A percentile compares a stretch with the other conserved stretches of the same genome.
Conservation (phyloP, 305 asterid genomes). For the Andrographis paniculata region DNA sequence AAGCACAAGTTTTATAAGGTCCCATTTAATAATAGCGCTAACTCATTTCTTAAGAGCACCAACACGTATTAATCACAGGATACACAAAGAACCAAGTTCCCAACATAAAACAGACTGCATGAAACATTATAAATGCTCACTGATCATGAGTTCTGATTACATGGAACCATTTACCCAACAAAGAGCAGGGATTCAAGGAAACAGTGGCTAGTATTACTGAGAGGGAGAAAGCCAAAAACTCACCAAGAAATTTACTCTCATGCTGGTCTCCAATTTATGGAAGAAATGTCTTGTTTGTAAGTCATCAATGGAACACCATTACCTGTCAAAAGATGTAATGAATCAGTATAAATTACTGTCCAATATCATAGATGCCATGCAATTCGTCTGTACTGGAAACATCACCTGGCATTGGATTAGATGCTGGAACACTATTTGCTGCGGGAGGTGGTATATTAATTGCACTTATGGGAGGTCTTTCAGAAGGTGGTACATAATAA, state of each 20-base stretch:
- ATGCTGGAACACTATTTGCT: slow-evolving; percentile 35
- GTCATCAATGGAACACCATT: slow-evolving; percentile 46
- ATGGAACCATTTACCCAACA: slow-evolving; percentile 2
- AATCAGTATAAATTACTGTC: slow-evolving; percentile 15
- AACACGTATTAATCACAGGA: no score
- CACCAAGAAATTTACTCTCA: slow-evolving; percentile 31
- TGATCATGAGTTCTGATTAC: neutral
- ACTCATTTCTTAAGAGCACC: no score
- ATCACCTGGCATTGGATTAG: slow-evolving; percentile 43
- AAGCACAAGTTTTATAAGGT: no score
- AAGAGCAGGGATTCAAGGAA: slow-evolving; percentile 6
- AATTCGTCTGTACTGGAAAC: slow-evolving; percentile 16
- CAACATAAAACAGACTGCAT: neutral
- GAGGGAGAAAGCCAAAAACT: slow-evolving; percentile 24
- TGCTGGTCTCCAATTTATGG: slow-evolving; percentile 62
- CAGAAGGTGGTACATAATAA: slow-evolving; percentile 48
- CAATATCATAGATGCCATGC: slow-evolving; percentile 8
- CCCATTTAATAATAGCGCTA: no score
- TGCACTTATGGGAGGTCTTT: slow-evolving; percentile 41
- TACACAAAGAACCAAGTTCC: neutral
- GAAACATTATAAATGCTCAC: neutral
- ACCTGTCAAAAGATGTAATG: slow-evolving; percentile 33
- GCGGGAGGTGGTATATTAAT: slow-evolving; percentile 43
- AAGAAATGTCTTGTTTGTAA: slow-evolving; percentile 48
- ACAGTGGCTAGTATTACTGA: neutral